Evolutionary conservation across 1,284 basidiomycete species (phyloP), one percentile per base, ranked within the genome.

Genomic region (Ustilago curta): DNA sequence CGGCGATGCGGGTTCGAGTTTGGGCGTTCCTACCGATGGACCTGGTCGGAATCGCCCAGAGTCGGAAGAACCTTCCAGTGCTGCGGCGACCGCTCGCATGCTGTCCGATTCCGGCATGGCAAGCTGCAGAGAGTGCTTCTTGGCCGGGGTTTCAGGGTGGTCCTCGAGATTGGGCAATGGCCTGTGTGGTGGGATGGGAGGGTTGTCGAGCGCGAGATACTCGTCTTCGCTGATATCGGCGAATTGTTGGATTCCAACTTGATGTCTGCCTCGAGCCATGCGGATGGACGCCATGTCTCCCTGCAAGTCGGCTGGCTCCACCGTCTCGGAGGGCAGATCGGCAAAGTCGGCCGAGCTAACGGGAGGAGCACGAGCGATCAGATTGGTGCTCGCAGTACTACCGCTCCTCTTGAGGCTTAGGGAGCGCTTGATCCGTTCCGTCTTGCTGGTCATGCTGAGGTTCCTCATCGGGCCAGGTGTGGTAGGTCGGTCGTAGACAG

Each of bases 281-380:
- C 66, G 44, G 27, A 74, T 74, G 6, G 65, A 69, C 18, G 66
- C 59, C 65, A 74, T 62, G 19, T 69, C 66, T 0, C 71, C 71
- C 19, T 61, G 47, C 11, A 37, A 14, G 35, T 5, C 16, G 14
- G 37, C 21, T 6, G 18, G 11, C 25, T 59, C 45, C 4, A 35
- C 48, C 39, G 40, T 59, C 21, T 47, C 43, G 0, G 59, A 59
- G 4, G 70, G 70, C 35, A 57, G 27, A 21, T 74, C 65, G 19
- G 73, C 57, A 55, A 74, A 71, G 43, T 77, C 72, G 16, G 59
- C 67, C 3, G 75, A 77, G 60, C 71, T 74, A 7, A 77, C 75
- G 7, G 75, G 75, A 14, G 75, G 71, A 16, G 75, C 75, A n/a
- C 75, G 63, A 7, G 65, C 57, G 9, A 65, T 65, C 8, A 77